Evolutionary conservation across 805 yeast species (phyloP).

Genomic region (Wickerhamomyces xylosicus): DNA sequence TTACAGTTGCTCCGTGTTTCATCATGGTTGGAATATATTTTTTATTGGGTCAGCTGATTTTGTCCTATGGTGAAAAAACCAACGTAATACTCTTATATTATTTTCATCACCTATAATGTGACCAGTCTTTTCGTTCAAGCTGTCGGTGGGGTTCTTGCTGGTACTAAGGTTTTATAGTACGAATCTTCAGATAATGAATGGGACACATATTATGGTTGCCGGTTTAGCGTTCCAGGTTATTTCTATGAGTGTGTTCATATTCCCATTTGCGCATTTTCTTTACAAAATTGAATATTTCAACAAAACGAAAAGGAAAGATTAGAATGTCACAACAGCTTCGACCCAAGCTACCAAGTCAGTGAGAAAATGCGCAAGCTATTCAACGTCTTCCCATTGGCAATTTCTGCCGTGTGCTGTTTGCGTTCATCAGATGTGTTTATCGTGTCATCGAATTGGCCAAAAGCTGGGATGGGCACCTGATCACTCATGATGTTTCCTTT

Average conservation of each 20-base stretch:
- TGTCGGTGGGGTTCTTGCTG: conserved; percentile 65
- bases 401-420: conserved; percentile 35
- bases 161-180: conserved; percentile 14
- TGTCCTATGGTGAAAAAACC: conserved; percentile 54
- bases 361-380: conserved; percentile 19
- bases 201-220: conserved; percentile 64
- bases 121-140: conserved; percentile 59
- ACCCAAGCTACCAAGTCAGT: too few relatives aligned
- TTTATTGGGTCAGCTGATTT: conserved; percentile 54
- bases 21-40: conserved; percentile 78
- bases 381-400: conserved; percentile 31
- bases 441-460: conserved; percentile 61
- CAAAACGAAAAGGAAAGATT: conserved; percentile 16
- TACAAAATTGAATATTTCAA: conserved; percentile 25
- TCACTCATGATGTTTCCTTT: conserved; percentile 48
- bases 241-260: conserved; percentile 52
- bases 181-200: conserved; percentile 25
- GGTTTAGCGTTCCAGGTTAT: conserved; percentile 73
- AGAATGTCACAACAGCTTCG: too few relatives aligned
- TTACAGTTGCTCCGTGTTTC: conserved; percentile 77
- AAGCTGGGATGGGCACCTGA: conserved; percentile 64
- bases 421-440: conserved; percentile 61
- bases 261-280: conserved; percentile 37
- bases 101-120: conserved; percentile 60
- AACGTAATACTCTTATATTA: conserved; percentile 44